Evolutionary conservation across 2,329 filamentous ascomycete species (phyloP).

Genomic region (Epichloe festucae): DNA sequence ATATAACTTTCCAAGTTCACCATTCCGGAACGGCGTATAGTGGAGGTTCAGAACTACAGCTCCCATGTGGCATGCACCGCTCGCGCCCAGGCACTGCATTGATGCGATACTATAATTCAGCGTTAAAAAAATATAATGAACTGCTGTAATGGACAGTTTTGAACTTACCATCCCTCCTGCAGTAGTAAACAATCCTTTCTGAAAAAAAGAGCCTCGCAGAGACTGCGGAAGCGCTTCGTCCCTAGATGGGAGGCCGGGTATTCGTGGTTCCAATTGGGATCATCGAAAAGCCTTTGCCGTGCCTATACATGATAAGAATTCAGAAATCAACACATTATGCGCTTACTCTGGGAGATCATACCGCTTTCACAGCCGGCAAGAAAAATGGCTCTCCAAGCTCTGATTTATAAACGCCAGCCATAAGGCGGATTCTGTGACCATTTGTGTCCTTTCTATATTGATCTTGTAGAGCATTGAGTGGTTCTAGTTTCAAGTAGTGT

Average conservation of each 20-base stretch:
- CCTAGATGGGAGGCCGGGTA: neutral
- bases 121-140: neutral
- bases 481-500: neutral
- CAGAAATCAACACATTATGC: neutral
- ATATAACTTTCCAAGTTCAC: neutral
- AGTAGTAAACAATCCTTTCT: neutral
- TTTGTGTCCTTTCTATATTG: neutral
- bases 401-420: neutral
- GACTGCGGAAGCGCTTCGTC: neutral
- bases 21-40: neutral
- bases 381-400: neutral
- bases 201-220: neutral
- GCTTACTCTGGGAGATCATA: neutral
- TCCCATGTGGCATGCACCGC: constrained; percentile 1
- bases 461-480: neutral
- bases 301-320: neutral
- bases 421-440: neutral
- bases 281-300: neutral
- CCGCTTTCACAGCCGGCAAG: neutral
- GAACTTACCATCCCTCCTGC: neutral
- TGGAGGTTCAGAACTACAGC: neutral
- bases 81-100: neutral
- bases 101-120: neutral
- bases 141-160: neutral
- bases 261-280: neutral